Base-by-base conservation (phyloP, 176 grass and related monocot genomes). In the Avena eriantha region DNA sequence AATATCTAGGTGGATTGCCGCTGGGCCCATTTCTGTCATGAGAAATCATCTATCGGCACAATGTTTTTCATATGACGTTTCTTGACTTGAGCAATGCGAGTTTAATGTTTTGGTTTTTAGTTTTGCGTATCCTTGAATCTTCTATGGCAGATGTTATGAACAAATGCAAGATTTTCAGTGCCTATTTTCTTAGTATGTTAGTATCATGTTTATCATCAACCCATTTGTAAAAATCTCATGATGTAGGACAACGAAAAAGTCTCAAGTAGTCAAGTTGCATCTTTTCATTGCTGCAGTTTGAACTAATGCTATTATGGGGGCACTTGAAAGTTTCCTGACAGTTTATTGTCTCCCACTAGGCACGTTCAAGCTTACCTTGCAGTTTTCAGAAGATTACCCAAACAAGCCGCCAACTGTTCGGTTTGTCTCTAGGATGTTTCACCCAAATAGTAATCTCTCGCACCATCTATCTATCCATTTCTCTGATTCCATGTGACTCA, bases 341-440 rank as follows among this genome's bases (percentile, higher is more conserved):
- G 6, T 69, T 80, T 4, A 78, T 45, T 68, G 1, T 83, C 24
- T 84, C 2, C 21, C 59, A 76, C 15, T 86, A 99, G 97, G 97
- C 71, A 99, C 97, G 77, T 99, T 99, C 87, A 99, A 99, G 91
- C 86, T 99, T 86, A 93, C 90, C 23, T 72, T 99, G 83, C 92
- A 96, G 85, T 96, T 99, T 82, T 87, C 89, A 64, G 97, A 99
- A 87, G 97, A 99, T 88, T 99, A 99, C 79, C 97, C 97, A 2
- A 99, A 99, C 90, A 99, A 99, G 70, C 97, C 97, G n/a, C 97
- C 97, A 31, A 92, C 88, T 88, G 97, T 99, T 81, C 88, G 92
- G 50, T 99, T 99, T 90, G 90, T 96, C 59, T 99, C 97, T 29
- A 93, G 97, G 67, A 94, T 99, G 94, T 99, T 99, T 73, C 97